Base-by-base conservation (phyloP, 176 grass and related monocot genomes). In the Secale cereale region DNA sequence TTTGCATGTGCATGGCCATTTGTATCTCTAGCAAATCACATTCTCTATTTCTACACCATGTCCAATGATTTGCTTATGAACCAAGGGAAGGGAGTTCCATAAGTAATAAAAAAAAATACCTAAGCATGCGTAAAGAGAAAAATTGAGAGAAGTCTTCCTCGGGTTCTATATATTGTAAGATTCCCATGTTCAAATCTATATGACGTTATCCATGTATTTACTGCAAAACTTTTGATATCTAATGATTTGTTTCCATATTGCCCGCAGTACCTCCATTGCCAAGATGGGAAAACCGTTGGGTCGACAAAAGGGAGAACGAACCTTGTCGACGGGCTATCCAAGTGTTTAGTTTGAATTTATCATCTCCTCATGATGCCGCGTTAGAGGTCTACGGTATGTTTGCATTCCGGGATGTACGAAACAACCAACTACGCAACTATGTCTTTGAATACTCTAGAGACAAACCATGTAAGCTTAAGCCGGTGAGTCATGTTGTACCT, bases 301-400 rank as follows among this genome's bases (percentile, higher is more conserved):
- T 69, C 4, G 9, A 69, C 66, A 69, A 33, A 31, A 77, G 1
- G 19, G 22, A 37, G 20, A 59, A 36, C 1, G 52, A 59, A 22
- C 31, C 52, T 35, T 78, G 75, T 33, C 52, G 31, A 4, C 75
- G 75, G 31, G 75, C 75, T 32, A 78, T 78, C 29, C 52, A 78
- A 59, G 75, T 78, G 30, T 60, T 59, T 15, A 56, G 75, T 60
- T 35, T 59, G 52, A 37, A 59, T 60, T 22, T 78, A 59, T 78
- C 7, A 6, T 23, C 54, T 37, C 75, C 75, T 37, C 10, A 59
- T n/a, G 17, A 60, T 60, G 30, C 0, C 0, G 0, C 22, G 5
- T 2, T 35, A 13, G 75, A 59, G 52, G 20, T 78, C 75, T 78
- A 78, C 6, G 75, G 75, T 16, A 78, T 78, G 50, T 26, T 78